Percentiles rank a stretch among this genome's conserved stretches.
Conservation (phyloP, 2,329 filamentous ascomycete species). For the Trichoderma cornu-damae region DNA sequence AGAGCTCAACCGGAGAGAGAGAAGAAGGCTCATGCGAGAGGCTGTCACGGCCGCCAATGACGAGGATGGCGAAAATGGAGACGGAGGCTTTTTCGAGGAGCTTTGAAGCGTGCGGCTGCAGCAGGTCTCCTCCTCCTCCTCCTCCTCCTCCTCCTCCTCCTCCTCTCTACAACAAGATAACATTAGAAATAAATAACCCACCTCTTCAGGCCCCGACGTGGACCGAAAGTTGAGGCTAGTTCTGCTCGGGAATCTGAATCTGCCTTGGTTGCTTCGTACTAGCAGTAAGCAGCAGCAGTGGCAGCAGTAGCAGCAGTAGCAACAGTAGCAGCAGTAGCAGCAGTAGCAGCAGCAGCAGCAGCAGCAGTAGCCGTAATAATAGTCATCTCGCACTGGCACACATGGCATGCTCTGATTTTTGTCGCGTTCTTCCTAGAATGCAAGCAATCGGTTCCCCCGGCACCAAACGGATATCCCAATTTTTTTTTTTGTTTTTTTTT, state of each 20-base stretch:
- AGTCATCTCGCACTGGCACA: background rate
- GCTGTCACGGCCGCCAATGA: constrained; percentile 29
- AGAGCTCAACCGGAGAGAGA: constrained; percentile 34
- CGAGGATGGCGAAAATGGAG: constrained; percentile 46
- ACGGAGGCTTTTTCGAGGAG: constrained; percentile 55
- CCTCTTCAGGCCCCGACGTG: background rate
- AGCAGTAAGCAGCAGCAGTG: background rate
- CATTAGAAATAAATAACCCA: background rate
- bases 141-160: no score
- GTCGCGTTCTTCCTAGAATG: background rate
- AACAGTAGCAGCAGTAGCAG: no score
- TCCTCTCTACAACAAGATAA: no score
- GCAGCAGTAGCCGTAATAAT: no score
- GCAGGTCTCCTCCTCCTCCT: constrained; percentile 1
- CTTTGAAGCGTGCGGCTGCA: background rate
- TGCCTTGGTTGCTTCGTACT: background rate
- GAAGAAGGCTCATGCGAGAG: constrained; percentile 34
- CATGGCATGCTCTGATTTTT: background rate
- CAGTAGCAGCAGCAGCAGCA: background rate
- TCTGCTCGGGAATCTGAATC: background rate
- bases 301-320: no score
- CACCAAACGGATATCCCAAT: no score
- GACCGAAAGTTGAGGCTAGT: background rate
- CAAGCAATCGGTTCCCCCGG: background rate
- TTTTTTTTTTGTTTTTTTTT: no score